Evolutionary conservation across 495 filamentous ascomycete species (phyloP), one percentile per base, ranked within the genome.

Genomic region (Oidiodendron maius): DNA sequence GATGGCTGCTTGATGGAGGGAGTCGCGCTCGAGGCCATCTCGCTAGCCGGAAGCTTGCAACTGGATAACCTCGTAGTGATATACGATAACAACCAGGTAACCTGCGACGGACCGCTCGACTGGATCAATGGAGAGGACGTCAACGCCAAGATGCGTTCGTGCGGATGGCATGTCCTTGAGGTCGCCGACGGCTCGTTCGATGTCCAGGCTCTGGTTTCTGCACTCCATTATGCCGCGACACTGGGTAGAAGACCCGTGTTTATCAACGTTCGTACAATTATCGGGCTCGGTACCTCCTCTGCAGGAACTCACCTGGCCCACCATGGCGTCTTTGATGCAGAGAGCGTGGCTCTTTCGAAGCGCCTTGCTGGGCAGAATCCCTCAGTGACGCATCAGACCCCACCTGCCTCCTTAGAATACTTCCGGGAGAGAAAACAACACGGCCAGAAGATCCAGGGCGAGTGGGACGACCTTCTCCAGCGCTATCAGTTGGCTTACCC

Each of bases 1-100:
- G 78, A 82, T 60, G 78, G 71, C 0, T 82, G 77, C 53, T 53
- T 80, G 47, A 71, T 76, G 55, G 78, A 82, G 49, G 78, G 77
- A 32, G 76, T 82, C 15, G 78, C 56, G 1, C 64, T 77, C 4
- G 78, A 82, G 53, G 74, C 50, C 9, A 71, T 80, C 30, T 71
- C 70, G 1, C 65, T 77, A 10, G 78, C 77, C 2, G 78, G 77
- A 4, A 71, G 78, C 53, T 71, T 67, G 57, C 65, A 67, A 39
- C 69, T 81, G 5, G 67, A 76, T 56, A 78, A 80, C 52, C 58
- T 82, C 21, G 69, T 68, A 4, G 56, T 81, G 22, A 74, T 81
- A 21, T 80, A 77, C 45, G 76, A 82, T 57, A 78, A 82, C 57
- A 82, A 82, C 57, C 66, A 78, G 46, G 62, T 80, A 12, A 77